Base-by-base conservation (phyloP, 768 basidiomycete species). In the Termitomyces sp. region DNA sequence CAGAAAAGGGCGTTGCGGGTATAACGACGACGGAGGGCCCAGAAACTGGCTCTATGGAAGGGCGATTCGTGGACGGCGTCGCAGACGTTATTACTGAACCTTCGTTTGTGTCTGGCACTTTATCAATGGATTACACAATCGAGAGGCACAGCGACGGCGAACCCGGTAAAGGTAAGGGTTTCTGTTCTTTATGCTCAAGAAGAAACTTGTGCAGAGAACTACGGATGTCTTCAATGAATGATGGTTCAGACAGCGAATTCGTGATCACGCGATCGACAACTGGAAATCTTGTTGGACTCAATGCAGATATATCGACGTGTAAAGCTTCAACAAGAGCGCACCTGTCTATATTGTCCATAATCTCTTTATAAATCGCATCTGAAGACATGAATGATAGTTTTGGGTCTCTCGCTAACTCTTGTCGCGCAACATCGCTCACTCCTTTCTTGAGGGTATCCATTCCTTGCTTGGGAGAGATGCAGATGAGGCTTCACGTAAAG, bases 271-370 rank as follows among this genome's bases (percentile, higher is more conserved):
- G 82, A 59, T 87, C 85, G 29, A 88, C 77, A 27, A 87, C 72
- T 17, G 86, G 86, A 68, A 83, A 87, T 57, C 87, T 88, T 51
- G 11, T 29, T n/a, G n/a, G 12, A n/a, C 6, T 40, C 49, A 38
- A 29, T 38, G 5, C 37, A 27, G 25, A 25, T 37, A n/a, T 5
- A 50, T 38, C 10, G 9, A 10, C 25, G 25, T 12, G 6, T 16
- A 51, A 9, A 21, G 17, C 42, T 57, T 31, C 25, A 34, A 27
- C 38, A 21, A 51, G 37, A 46, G 61, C 71, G 61, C 52, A 84
- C 88, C 87, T 79, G 68, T 89, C 86, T 29, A 90, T 73, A 65
- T 91, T 87, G 46, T 88, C 86, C 74, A 85, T 78, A 14, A 91
- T 70, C 61, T 89, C 88, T 56, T 78, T 73, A 60, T 82, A 74